Conservation (phyloP, 306 rosid species). For the Acacia crassicarpa region DNA sequence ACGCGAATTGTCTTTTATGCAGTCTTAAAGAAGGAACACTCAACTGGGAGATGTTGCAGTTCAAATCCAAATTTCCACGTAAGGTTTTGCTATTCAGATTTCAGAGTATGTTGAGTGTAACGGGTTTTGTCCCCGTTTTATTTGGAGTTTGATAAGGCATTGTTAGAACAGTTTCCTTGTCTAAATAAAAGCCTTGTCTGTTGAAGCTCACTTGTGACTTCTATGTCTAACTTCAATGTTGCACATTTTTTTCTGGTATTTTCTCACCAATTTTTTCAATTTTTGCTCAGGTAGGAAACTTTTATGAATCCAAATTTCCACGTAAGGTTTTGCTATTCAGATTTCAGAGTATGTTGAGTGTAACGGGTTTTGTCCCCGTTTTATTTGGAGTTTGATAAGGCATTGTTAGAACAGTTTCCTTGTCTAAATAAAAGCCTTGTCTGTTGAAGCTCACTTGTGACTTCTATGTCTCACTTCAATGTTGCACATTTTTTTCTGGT, state of each 20-base stretch:
- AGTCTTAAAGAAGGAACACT: constrained; percentile 94
- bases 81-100: constrained; percentile 82
- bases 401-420: constrained; percentile 15
- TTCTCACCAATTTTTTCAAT: not conserved
- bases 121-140: not conserved
- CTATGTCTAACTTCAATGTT: not conserved
- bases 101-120: constrained; percentile 55
- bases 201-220: not conserved
- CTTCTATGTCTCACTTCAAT: constrained; percentile 1
- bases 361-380: not conserved
- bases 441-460: not conserved
- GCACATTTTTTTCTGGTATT: not conserved
- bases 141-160: constrained; percentile 8
- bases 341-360: constrained; percentile 57
- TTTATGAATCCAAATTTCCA: constrained; percentile 92
- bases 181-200: constrained; percentile 2
- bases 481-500: not conserved
- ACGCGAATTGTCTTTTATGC: constrained; percentile 11
- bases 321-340: constrained; percentile 87
- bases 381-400: constrained; percentile 6
- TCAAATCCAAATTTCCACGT: constrained; percentile 90
- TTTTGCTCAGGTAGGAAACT: constrained; percentile 80
- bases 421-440: constrained; percentile 2
- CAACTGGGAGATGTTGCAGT: constrained; percentile 83
- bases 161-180: constrained; percentile 18